Percentiles rank a stretch among this genome's conserved stretches.
Evolutionary conservation across 2,329 filamentous ascomycete species (phyloP).

Genomic region (Clarireedia hainanense): DNA sequence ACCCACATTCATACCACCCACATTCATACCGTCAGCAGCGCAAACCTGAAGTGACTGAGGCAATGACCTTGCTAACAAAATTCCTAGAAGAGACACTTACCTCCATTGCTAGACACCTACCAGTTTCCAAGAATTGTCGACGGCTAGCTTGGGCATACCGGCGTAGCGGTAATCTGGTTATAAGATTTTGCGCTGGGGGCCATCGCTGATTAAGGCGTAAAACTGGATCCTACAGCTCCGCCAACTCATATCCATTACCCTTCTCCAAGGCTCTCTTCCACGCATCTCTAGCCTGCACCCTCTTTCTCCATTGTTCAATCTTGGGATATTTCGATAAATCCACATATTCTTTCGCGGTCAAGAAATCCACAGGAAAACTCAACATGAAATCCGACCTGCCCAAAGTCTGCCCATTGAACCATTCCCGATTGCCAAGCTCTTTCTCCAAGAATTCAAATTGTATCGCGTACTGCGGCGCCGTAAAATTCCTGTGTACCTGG

Average conservation of each 20-base stretch:
- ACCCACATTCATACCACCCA: no score
- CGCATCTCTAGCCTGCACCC: conserved; percentile 23
- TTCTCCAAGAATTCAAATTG: conserved; percentile 19
- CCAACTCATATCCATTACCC: conserved; percentile 29
- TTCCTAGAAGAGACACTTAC: no score
- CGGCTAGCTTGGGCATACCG: no score
- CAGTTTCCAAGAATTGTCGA: no score
- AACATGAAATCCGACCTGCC: conserved; percentile 31
- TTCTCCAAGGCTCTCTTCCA: conserved; percentile 29
- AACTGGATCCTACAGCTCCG: background rate
- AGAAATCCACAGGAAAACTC: conserved; percentile 30
- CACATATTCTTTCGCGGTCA: conserved; percentile 26
- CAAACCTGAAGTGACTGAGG: no score
- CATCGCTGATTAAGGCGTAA: no score
- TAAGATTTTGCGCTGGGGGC: no score
- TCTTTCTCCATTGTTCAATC: conserved; percentile 28
- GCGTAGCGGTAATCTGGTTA: no score
- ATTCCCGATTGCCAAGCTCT: conserved; percentile 21
- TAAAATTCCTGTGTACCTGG: conserved; percentile 14
- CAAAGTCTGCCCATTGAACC: conserved; percentile 27
- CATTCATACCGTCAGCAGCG: no score
- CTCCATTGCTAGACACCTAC: no score
- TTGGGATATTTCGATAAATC: conserved; percentile 28
- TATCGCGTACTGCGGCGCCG: conserved; percentile 19
- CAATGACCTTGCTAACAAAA: no score